Conservation (phyloP, 1,284 basidiomycete genomes). For the Laetiporus sulphureus region DNA sequence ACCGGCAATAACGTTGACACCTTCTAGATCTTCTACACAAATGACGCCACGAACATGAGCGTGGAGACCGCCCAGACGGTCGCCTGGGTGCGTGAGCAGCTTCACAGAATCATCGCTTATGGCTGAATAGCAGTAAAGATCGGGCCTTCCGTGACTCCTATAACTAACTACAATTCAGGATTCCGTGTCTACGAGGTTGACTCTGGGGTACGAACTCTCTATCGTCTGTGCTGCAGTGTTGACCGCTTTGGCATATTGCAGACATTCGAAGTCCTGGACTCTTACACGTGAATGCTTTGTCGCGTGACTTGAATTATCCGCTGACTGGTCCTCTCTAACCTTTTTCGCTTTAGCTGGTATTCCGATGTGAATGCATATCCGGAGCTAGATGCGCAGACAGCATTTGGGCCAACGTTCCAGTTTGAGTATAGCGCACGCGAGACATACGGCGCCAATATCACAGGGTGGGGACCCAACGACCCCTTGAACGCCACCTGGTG, state of each 20-base stretch:
- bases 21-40: constrained; percentile 68
- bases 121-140: too few species aligned
- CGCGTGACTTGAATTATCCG: not conserved
- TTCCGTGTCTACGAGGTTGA: constrained; percentile 80
- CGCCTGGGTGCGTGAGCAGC: constrained; percentile 46
- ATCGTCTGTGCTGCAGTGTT: too few species aligned
- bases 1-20: too few species aligned
- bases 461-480: constrained; percentile 58
- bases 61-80: constrained; percentile 49
- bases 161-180: constrained; percentile 71
- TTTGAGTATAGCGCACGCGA: constrained; percentile 71
- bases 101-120: too few species aligned
- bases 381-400: constrained; percentile 43
- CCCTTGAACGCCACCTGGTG: constrained; percentile 83
- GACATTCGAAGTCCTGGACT: constrained; percentile 72
- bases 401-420: constrained; percentile 56
- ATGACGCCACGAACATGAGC: constrained; percentile 61
- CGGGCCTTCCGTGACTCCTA: constrained; percentile 67
- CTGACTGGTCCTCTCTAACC: too few species aligned
- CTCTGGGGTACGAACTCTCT: constrained; percentile 42
- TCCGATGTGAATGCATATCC: constrained; percentile 54
- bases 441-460: constrained; percentile 57
- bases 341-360: constrained; percentile 60
- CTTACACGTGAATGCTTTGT: constrained; percentile 55
- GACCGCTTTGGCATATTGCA: too few species aligned